A percentile compares a stretch with the other conserved stretches of the same genome.
Conservation (phyloP, 2,329 filamentous ascomycete genomes). For the Aspergillus sp. region DNA sequence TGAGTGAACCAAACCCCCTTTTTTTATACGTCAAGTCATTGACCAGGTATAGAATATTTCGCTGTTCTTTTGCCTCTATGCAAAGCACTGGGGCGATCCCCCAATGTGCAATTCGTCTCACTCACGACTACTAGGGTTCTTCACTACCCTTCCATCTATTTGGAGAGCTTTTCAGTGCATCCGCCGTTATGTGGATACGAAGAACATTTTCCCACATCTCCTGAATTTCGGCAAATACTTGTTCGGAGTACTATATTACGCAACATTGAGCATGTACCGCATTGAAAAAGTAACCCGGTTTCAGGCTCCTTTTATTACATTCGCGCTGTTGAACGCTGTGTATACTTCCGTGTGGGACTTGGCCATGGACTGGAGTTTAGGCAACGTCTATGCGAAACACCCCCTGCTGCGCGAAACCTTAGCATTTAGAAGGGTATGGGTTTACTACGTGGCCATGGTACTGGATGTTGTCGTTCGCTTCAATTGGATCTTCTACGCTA, state of each 20-base stretch:
- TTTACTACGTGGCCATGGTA: conserved; percentile 83
- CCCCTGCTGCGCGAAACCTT: conserved; percentile 73
- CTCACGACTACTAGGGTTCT: conserved; percentile 81
- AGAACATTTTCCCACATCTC: conserved; percentile 85
- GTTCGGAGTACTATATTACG: conserved; percentile 77
- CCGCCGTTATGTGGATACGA: conserved; percentile 82
- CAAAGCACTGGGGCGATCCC: conserved; percentile 71
- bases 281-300: conserved; percentile 61
- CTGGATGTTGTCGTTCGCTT: conserved; percentile 84
- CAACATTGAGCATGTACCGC: conserved; percentile 79
- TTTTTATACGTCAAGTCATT: neutral
- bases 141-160: conserved; percentile 77
- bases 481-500: conserved; percentile 90
- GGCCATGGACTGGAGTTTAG: conserved; percentile 93
- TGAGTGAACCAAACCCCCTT: conserved; percentile 47
- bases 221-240: conserved; percentile 90
- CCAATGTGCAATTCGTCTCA: conserved; percentile 79
- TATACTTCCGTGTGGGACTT: conserved; percentile 92
- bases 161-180: conserved; percentile 91
- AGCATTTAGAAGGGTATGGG: conserved; percentile 74
- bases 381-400: conserved; percentile 70
- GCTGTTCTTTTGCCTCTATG: conserved; percentile 92
- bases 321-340: conserved; percentile 76
- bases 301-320: conserved; percentile 71
- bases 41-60: conserved; percentile 68